phyloP scores from a whole-genome alignment of 495 filamentous ascomycete genomes.

The Penicillium chermesinum region DNA sequence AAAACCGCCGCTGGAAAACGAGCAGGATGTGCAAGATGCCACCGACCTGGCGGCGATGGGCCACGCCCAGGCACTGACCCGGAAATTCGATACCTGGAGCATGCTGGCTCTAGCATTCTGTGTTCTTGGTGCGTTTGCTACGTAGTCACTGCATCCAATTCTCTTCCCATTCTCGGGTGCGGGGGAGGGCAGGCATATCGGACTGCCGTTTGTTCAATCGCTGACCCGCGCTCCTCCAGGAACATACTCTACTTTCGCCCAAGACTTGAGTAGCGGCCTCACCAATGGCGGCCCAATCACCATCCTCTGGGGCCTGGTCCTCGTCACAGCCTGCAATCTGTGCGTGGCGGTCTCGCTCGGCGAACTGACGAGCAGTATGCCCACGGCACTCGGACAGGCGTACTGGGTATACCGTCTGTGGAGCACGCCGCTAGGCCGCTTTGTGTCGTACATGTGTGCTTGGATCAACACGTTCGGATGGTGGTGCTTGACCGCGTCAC shows the following conservation, averaged over 20 bases:
- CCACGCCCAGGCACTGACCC: slow-evolving; percentile 45
- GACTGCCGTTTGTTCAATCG: too few relatives aligned
- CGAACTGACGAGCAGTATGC: slow-evolving; percentile 46
- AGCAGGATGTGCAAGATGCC: slow-evolving; percentile 44
- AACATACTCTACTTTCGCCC: slow-evolving; percentile 45
- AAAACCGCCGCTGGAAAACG: slow-evolving; percentile 30
- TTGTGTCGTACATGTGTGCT: slow-evolving; percentile 45
- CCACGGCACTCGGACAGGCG: slow-evolving; percentile 43
- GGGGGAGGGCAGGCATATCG: too few relatives aligned
- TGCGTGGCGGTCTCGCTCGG: slow-evolving; percentile 45
- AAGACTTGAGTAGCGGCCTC: slow-evolving; percentile 41
- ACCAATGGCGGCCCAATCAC: slow-evolving; percentile 44
- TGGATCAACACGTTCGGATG: slow-evolving; percentile 50
- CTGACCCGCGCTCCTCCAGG: too few relatives aligned
- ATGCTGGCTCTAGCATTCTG: slow-evolving; percentile 46
- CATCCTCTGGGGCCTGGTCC: slow-evolving; percentile 47
- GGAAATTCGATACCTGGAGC: slow-evolving; percentile 47
- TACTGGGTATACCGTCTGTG: slow-evolving; percentile 45
- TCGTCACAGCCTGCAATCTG: slow-evolving; percentile 44
- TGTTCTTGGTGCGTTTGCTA: slow-evolving; percentile 31
- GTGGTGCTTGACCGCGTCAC: slow-evolving; percentile 46
- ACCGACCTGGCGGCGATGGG: slow-evolving; percentile 47
- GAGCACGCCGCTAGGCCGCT: slow-evolving; percentile 34
- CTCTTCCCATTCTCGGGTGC: too few relatives aligned
- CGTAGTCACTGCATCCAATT: background rate